Conservation (phyloP, 1,284 basidiomycete genomes). For the Meira miltonrushii region DNA sequence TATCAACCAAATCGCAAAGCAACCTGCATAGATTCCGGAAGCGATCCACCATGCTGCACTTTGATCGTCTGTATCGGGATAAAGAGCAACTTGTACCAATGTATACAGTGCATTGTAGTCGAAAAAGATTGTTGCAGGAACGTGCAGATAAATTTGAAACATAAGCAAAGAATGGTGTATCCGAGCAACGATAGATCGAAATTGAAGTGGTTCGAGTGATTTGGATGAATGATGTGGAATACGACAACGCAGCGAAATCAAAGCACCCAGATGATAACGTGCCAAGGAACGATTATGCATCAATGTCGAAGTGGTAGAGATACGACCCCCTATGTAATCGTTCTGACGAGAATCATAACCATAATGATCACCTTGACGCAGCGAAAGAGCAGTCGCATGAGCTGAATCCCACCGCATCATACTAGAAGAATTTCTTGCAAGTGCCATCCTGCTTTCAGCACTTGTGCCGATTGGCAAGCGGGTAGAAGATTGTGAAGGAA, state of each 20-base stretch:
- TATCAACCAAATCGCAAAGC: constrained; percentile 23
- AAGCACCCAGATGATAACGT: constrained; percentile 2
- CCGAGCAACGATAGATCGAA: constrained; percentile 14
- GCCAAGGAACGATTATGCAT: neutral
- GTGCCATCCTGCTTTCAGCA: too few species aligned
- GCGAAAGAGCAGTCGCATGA: neutral
- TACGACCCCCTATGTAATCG: neutral
- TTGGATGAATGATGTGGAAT: neutral
- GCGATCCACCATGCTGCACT: constrained; percentile 28
- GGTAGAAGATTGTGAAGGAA: too few species aligned
- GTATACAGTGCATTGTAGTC: constrained; percentile 49
- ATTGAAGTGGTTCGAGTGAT: neutral
- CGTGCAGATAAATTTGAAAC: constrained; percentile 27
- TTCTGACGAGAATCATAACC: neutral
- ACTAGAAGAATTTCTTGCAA: too few species aligned
- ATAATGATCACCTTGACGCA: neutral
- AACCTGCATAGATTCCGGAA: constrained; percentile 23
- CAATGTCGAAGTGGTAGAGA: too few species aligned
- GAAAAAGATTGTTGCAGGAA: constrained; percentile 48
- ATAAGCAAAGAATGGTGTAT: constrained; percentile 29
- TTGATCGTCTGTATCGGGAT: constrained; percentile 21
- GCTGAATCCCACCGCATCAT: too few species aligned
- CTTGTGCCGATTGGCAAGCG: too few species aligned
- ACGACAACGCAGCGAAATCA: neutral
- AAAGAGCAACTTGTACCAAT: constrained; percentile 39